Evolutionary conservation across 371 early-diverging fungal genomes (phyloP), one percentile per base, ranked within the genome.

Genomic region (Amoeboradix gromovi): DNA sequence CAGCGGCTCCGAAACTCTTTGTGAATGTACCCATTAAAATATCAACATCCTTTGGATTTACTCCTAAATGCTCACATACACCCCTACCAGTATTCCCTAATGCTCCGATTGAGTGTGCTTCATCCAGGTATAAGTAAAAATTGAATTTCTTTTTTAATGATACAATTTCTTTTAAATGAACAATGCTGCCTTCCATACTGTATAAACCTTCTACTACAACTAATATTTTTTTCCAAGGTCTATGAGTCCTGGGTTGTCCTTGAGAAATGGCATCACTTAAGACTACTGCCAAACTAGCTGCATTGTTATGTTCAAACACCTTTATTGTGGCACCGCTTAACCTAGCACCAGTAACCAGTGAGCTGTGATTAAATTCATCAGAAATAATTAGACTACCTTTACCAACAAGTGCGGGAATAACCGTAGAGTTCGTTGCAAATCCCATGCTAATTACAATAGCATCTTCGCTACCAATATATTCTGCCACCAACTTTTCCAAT

Each of bases 21-120:
- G 98, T 97, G 75, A 98, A 98, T 1, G 99, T 98, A 22, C 98
- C 99, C 99, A 99, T 98, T 48, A 94, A 76, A 71, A 98, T 84
- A 75, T 99, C 99, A 30, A 98, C 84, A 31, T 92, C 85, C 31
- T 78, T 78, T 29, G 94, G 92, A 73, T 90, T 87, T 22, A 98
- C 82, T 68, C 88, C 78, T 72, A 73, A 73, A 82, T 92, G 91
- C 78, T 98, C 99, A 78, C 98, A 97, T 30, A 98, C 86, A 69
- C 99, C 99, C 65, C 97, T 84, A 28, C 99, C 96, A 67, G 79
- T 79, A 69, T 79, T 77, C 66, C 94, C 95, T 72, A 94, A 74
- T 2, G 98, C 97, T 68, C 99, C 98, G 71, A 99, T 91, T 28
- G 97, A 96, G 76, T 99, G 99, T 1, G 99, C 99, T 77, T 99